Conservation (phyloP, 2,329 filamentous ascomycete genomes). For the Setomelanomma holmii region DNA sequence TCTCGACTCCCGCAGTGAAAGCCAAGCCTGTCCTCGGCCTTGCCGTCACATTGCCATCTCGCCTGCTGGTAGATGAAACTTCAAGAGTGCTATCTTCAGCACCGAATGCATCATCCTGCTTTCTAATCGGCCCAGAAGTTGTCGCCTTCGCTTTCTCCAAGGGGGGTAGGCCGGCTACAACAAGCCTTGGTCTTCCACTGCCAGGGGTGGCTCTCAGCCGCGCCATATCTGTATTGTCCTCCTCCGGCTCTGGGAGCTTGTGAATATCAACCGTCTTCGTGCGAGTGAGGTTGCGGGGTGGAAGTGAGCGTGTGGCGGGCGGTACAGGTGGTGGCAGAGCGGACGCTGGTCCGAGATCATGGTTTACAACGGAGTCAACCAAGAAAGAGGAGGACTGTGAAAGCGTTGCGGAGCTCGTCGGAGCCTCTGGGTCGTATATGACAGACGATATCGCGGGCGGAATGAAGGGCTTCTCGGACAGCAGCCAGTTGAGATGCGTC, state of each 20-base stretch:
- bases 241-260: constrained; percentile 18
- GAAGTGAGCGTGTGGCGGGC: constrained; percentile 21
- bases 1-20: constrained; percentile 13
- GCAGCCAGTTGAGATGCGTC: constrained; percentile 58
- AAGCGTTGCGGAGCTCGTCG: constrained; percentile 27
- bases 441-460: constrained; percentile 43
- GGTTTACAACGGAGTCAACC: constrained; percentile 17
- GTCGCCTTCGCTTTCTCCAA: constrained; percentile 13
- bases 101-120: constrained; percentile 1
- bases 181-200: constrained; percentile 48
- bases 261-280: constrained; percentile 36
- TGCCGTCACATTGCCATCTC: constrained; percentile 1
- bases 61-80: constrained; percentile 2
- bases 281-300: constrained; percentile 26
- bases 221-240: constrained; percentile 48
- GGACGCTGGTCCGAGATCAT: constrained; percentile 24
- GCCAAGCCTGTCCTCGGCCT: constrained; percentile 5
- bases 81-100: constrained; percentile 1
- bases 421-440: constrained; percentile 37
- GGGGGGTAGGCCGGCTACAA: constrained; percentile 35
- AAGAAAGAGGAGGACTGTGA: constrained; percentile 20
- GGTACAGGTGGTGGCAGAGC: constrained; percentile 19
- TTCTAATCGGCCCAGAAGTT: constrained; percentile 5
- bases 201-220: constrained; percentile 53
- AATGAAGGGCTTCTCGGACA: constrained; percentile 54